These are phyloP conservation scores for Friedmanniomyces endolithicus DNA, from an alignment of 495 filamentous ascomycete genomes.

Conservation along the genomic window DNA sequence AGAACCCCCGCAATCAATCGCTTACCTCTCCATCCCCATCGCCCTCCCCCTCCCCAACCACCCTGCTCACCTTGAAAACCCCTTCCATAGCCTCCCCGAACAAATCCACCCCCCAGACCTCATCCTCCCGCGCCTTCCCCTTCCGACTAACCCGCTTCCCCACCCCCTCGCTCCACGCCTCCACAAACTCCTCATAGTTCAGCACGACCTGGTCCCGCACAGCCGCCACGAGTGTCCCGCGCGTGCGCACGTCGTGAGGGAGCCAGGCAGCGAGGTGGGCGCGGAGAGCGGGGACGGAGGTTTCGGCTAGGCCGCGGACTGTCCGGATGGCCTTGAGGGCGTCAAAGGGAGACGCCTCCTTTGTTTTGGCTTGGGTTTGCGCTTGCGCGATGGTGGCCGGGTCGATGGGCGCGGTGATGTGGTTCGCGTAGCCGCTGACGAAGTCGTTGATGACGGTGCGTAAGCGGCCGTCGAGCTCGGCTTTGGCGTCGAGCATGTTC, in stretches of 20 bases:
- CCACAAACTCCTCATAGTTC: conserved; percentile 31
- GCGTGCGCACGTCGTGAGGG: conserved; percentile 28
- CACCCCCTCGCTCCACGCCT: conserved; percentile 32
- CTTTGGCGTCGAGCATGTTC: conserved; percentile 43
- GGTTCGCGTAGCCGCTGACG: conserved; percentile 45
- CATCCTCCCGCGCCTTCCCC: conserved; percentile 49
- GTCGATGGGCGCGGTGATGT: conserved; percentile 42
- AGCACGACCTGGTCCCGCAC: conserved; percentile 29
- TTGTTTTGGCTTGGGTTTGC: not conserved
- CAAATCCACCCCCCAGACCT: conserved; percentile 29
- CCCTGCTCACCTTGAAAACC: conserved; percentile 16
- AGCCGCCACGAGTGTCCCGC: conserved; percentile 31
- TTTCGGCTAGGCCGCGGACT: conserved; percentile 35
- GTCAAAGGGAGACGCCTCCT: conserved; percentile 24
- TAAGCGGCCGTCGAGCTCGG: conserved; percentile 65
- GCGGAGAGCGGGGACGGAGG: conserved; percentile 43
- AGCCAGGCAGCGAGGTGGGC: conserved; percentile 39
- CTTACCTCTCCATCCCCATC: conserved; percentile 1
- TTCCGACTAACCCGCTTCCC: conserved; percentile 40
- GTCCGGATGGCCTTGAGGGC: conserved; percentile 26
- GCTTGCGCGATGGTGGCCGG: conserved; percentile 17
- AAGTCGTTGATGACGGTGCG: conserved; percentile 70
- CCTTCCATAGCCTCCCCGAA: conserved; percentile 26
- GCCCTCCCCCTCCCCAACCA: conserved; percentile 9
- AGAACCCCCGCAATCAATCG: no score